Base-by-base conservation (phyloP, 1,284 basidiomycete species). In the Tetrapyrgos nigripes region DNA sequence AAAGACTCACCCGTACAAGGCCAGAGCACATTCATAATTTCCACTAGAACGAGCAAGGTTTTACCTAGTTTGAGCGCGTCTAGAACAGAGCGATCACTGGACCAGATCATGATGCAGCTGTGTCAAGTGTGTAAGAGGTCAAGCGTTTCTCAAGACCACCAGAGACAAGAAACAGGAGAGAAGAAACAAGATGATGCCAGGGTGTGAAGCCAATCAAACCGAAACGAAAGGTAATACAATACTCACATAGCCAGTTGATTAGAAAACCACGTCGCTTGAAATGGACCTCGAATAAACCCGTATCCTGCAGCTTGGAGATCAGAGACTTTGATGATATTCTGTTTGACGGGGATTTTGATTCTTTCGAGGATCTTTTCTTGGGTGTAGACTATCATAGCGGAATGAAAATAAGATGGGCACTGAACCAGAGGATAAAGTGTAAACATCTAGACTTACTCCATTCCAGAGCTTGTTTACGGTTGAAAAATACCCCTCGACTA, bases 11-110 rank as follows among this genome's bases (percentile, higher is more conserved):
- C 74, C 54, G 78, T 73, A 66, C 86, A 91, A 3, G 88, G 89
- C 90, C 90, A 93, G 28, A 92, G 74, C 19, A 77, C 79, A 64
- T 85, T 87, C 69, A 91, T 78, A 23, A 85, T 82, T 58, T 92
- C 88, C 26, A 90, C 75, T 3, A 85, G 81, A 8, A 81, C 70
- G 21, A 91, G 75, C 61, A 92, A 83, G 1, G 80, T 76, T 68
- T 89, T 88, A 4, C 82, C 89, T 11, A 92, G 78, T 40, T 88
- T 82, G n/a, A 92, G 73, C 14, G 89, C 87, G 50, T 82, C 79
- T 47, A 78, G 69, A 29, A 90, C 73, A 3, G 79, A 74, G 17
- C 73, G 79, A 66, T 92, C 88, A 61, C 84, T 80, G 51, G 81
- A 80, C 86, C 87, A 92, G 24, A 92, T 67, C 3, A 82, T 76